Conservation (phyloP, 2,329 filamentous ascomycete genomes). For the Podosphaera aphanis region DNA sequence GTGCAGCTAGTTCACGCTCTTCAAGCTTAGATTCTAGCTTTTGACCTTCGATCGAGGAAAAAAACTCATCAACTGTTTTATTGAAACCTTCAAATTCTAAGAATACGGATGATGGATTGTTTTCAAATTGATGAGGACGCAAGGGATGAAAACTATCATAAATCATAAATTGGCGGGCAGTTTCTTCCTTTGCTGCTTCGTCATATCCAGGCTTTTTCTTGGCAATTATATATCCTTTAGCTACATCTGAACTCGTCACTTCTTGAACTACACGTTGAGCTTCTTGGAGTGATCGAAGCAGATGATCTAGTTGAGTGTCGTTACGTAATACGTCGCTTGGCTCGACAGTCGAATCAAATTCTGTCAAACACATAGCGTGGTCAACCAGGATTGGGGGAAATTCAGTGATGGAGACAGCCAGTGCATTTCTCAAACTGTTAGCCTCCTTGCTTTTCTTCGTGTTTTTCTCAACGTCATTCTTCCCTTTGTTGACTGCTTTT, state of each 20-base stretch:
- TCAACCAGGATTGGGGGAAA: slow-evolving; percentile 73
- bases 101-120: slow-evolving; percentile 39
- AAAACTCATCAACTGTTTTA: slow-evolving; percentile 86
- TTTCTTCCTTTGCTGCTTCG: slow-evolving; percentile 16
- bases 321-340: slow-evolving; percentile 47
- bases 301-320: slow-evolving; percentile 35
- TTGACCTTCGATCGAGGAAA: slow-evolving; percentile 86
- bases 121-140: slow-evolving; percentile 53
- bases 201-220: slow-evolving; percentile 25
- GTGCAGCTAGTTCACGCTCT: slow-evolving; percentile 62
- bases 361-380: slow-evolving; percentile 48
- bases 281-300: slow-evolving; percentile 45
- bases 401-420: slow-evolving; percentile 70
- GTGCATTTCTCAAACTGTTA: slow-evolving; percentile 53
- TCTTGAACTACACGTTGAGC: slow-evolving; percentile 46
- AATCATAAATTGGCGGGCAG: slow-evolving; percentile 26
- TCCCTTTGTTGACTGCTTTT: slow-evolving; percentile 36
- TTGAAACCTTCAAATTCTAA: slow-evolving; percentile 71
- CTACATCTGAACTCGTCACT: slow-evolving; percentile 39
- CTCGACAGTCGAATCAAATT: slow-evolving; percentile 44
- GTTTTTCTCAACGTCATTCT: slow-evolving; percentile 22
- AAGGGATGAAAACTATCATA: slow-evolving; percentile 97
- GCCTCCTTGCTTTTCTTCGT: slow-evolving; percentile 56
- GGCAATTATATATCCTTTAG: slow-evolving; percentile 74
- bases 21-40: slow-evolving; percentile 64